Conservation (phyloP, 345 rosid species). For the Noccaea caerulescens region DNA sequence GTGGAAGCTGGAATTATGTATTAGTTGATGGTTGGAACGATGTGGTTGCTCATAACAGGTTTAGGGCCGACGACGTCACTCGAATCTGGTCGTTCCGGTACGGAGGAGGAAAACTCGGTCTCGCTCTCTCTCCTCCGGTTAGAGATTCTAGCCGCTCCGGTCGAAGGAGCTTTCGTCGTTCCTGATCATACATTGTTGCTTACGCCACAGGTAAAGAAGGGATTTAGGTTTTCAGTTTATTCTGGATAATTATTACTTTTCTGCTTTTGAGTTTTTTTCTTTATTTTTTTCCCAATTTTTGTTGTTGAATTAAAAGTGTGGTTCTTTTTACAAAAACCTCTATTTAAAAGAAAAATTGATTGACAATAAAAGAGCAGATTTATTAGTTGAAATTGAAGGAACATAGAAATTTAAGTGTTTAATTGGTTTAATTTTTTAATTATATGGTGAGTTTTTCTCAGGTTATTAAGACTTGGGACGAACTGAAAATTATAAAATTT, state of each 20-base stretch:
- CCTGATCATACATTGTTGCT: neutral
- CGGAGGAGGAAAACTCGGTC: conserved; percentile 15
- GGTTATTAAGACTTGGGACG: no score
- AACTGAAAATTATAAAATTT: no score
- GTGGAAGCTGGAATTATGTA: neutral
- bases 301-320: neutral
- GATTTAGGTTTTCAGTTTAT: neutral
- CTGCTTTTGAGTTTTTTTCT: neutral
- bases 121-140: conserved; percentile 1
- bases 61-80: neutral
- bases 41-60: conserved; percentile 1
- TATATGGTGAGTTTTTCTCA: no score
- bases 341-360: no score
- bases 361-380: no score
- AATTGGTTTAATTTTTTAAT: no score
- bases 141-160: neutral
- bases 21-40: conserved; percentile 16
- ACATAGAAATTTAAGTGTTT: no score
- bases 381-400: no score
- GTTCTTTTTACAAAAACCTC: no score
- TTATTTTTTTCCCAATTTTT: neutral
- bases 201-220: neutral
- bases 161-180: neutral
- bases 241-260: neutral
- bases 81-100: conserved; percentile 30